Percentiles rank a stretch among this genome's conserved stretches.
Conservation (phyloP, 768 basidiomycete genomes). For the Podaxis carcinomalis region DNA sequence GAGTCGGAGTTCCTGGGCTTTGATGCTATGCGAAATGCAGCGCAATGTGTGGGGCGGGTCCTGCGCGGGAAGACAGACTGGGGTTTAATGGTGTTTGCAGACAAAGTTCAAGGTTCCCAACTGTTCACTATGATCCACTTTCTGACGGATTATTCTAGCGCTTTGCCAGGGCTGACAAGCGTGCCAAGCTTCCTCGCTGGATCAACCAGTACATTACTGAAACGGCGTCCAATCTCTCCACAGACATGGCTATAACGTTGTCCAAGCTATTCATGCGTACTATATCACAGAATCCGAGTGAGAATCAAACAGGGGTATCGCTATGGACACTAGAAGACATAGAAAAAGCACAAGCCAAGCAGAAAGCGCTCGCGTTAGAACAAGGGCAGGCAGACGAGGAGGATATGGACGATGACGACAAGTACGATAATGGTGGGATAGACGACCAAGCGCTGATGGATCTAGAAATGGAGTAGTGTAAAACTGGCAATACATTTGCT, state of each 20-base stretch:
- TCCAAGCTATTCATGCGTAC: slow-evolving; percentile 96
- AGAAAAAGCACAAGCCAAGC: slow-evolving; percentile 78
- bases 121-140: neutral
- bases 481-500: neutral
- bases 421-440: slow-evolving; percentile 67
- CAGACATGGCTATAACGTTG: slow-evolving; percentile 93
- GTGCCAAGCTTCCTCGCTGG: slow-evolving; percentile 96
- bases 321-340: slow-evolving; percentile 95
- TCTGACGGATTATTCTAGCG: slow-evolving; percentile 43
- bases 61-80: slow-evolving; percentile 98
- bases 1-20: slow-evolving; percentile 99
- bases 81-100: slow-evolving; percentile 99
- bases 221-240: slow-evolving; percentile 93
- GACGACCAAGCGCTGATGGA: slow-evolving; percentile 59
- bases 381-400: slow-evolving; percentile 35
- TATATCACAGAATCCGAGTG: slow-evolving; percentile 98
- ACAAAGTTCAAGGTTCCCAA: slow-evolving; percentile 61
- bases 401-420: slow-evolving; percentile 50
- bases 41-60: slow-evolving; percentile 97
- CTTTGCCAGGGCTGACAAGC: slow-evolving; percentile 88
- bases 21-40: slow-evolving; percentile 98
- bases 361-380: slow-evolving; percentile 58
- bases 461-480: slow-evolving; percentile 20
- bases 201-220: slow-evolving; percentile 99
- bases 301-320: slow-evolving; percentile 91